Evolutionary conservation across 345 rosid species (phyloP).

Genomic region (Salix udensis): DNA sequence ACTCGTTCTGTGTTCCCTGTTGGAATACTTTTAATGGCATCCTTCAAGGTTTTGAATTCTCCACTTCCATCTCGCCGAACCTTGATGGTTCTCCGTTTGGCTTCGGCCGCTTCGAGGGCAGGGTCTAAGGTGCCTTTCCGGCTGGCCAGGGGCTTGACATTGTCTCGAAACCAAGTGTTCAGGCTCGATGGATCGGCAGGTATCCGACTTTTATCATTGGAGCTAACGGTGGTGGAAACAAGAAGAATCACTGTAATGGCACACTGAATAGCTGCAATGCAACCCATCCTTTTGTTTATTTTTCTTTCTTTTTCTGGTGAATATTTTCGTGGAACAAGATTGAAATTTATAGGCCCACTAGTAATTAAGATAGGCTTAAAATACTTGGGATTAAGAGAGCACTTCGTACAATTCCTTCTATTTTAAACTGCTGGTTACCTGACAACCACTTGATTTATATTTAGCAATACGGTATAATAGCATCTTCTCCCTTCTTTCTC

Average conservation of each 20-base stretch:
- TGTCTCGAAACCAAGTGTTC: slow-evolving; percentile 35
- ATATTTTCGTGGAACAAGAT: neutral
- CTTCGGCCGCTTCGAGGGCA: slow-evolving; percentile 44
- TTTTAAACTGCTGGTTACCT: neutral
- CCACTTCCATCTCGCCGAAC: slow-evolving; percentile 48
- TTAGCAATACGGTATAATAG: too few species aligned
- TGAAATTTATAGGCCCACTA: neutral
- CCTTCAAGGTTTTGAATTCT: slow-evolving; percentile 42
- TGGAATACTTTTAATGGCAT: slow-evolving; percentile 49
- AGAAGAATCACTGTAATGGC: neutral
- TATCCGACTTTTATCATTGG: slow-evolving; percentile 27
- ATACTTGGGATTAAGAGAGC: neutral
- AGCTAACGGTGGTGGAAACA: neutral
- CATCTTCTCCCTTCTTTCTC: too few species aligned
- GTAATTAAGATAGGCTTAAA: neutral
- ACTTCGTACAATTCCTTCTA: neutral
- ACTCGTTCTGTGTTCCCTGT: slow-evolving; percentile 45
- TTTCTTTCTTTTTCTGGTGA: neutral
- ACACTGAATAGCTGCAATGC: neutral
- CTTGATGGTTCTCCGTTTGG: slow-evolving; percentile 27
- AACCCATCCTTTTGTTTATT: neutral
- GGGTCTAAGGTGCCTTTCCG: slow-evolving; percentile 46
- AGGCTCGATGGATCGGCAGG: slow-evolving; percentile 33
- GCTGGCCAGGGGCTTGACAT: slow-evolving; percentile 28
- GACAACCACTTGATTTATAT: too few species aligned